Evolutionary conservation across 2,329 filamentous ascomycete genomes (phyloP), one percentile per base, ranked within the genome.

Genomic region (Pezicula radicicola): DNA sequence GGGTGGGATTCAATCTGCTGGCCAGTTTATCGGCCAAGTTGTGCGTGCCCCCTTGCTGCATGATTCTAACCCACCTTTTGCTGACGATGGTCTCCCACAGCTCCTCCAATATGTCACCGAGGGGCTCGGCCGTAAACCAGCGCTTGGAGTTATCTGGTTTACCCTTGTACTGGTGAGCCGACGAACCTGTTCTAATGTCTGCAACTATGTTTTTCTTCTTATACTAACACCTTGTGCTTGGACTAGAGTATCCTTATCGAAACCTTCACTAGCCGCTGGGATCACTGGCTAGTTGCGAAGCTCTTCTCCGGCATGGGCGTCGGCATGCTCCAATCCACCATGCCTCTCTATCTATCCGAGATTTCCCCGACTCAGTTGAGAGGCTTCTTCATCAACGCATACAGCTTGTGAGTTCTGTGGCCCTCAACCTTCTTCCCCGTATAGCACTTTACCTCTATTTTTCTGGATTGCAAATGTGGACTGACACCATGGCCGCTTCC

Each of bases 141-240:
- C 66, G 21, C 65, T 70, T 60, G 63, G 65, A 15, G 59, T 57
- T 12, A 60, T 64, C 48, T 69, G 66, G 67, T 53, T 60, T 7
- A 56, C 69, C 37, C 62, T 70, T 4, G 59, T 60, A 28, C 54
- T 45, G 35, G 56, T 59, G n/a, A 51, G 52, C 50, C 16, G n/a
- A n/a, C 5, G 33, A 10, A 25, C n/a, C 10, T 42, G n/a, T 15
- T 18, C 43, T 33, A 16, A n/a, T 35, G 12, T 19, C 15, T 39
- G 10, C 6, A n/a, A 15, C 36, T 39, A 2, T 2, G 10, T 18
- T 39, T 13, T 4, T 4, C 2, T n/a, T 12, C 36, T 13, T 39
- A 12, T 18, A 12, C 15, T n/a, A 13, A 15, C 18, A 18, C 15
- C 25, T 16, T 25, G 15, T 18, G 5, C 41, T 21, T 21, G n/a